These are phyloP conservation scores for Termitomyces sp. DNA, from an alignment of 1,284 basidiomycete species.

Conservation along the genomic window DNA sequence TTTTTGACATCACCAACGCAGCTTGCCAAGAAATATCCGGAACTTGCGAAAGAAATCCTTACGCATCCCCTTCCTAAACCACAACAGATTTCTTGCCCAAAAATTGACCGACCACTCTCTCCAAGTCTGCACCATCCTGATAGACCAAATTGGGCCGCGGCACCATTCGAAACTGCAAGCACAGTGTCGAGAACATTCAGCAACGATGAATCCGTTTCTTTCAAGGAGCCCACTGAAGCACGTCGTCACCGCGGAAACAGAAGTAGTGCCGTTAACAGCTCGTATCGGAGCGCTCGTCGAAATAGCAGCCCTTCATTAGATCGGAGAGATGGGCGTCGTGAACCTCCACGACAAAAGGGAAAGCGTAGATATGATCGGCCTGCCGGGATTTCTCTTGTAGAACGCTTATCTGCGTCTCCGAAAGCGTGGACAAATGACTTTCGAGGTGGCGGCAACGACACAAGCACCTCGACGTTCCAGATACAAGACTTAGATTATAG, in stretches of 20 bases:
- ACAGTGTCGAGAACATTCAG: neutral
- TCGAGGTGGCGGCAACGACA: slow-evolving; percentile 2
- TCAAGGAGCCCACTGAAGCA: neutral
- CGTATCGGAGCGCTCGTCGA: neutral
- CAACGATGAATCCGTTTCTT: neutral
- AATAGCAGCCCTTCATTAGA: neutral
- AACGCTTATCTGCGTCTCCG: neutral
- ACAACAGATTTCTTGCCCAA: neutral
- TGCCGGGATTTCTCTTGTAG: neutral
- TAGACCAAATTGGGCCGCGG: slow-evolving; percentile 16
- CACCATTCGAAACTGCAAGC: neutral
- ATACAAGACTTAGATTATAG: neutral
- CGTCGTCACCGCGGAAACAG: slow-evolving; percentile 4
- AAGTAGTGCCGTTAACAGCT: neutral
- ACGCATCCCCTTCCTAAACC: slow-evolving; percentile 10
- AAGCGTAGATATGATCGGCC: slow-evolving; percentile 1
- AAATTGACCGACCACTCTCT: neutral
- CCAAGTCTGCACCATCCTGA: slow-evolving; percentile 10
- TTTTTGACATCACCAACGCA: neutral
- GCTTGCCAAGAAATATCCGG: slow-evolving; percentile 26
- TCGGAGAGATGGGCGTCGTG: slow-evolving; percentile 1
- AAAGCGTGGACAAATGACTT: neutral
- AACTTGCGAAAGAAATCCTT: slow-evolving; percentile 27
- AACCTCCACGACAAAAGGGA: slow-evolving; percentile 3
- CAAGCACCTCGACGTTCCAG: slow-evolving; percentile 1